Evolutionary conservation across 2,329 filamentous ascomycete species (phyloP).

Genomic region (Beauveria varroae): DNA sequence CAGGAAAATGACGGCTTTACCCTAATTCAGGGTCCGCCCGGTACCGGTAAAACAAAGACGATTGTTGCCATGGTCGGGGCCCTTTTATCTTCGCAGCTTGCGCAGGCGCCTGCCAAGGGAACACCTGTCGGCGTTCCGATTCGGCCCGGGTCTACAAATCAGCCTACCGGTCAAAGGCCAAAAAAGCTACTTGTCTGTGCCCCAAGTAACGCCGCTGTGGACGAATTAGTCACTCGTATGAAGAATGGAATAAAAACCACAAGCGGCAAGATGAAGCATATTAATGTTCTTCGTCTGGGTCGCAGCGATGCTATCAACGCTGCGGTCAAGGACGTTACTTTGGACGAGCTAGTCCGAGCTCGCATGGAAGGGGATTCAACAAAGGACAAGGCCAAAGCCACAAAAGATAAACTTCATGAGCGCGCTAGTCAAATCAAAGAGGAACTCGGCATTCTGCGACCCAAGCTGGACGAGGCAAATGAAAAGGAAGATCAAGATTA

Average conservation of each 20-base stretch:
- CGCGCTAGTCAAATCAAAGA: slow-evolving; percentile 67
- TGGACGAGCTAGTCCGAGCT: slow-evolving; percentile 82
- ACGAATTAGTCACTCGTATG: slow-evolving; percentile 88
- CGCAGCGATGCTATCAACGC: slow-evolving; percentile 88
- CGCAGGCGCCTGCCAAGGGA: slow-evolving; percentile 26
- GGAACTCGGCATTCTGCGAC: slow-evolving; percentile 62
- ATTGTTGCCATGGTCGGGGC: slow-evolving; percentile 94
- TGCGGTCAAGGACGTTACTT: slow-evolving; percentile 80
- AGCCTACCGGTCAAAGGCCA: slow-evolving; percentile 20
- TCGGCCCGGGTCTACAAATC: slow-evolving; percentile 16
- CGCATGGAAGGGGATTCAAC: slow-evolving; percentile 56
- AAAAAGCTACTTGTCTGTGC: slow-evolving; percentile 95
- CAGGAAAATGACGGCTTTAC: slow-evolving; percentile 96
- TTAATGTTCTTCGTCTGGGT: slow-evolving; percentile 85
- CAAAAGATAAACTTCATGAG: slow-evolving; percentile 52
- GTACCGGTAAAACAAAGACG: slow-evolving; percentile 97
- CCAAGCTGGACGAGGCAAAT: slow-evolving; percentile 61
- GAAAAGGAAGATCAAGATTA: slow-evolving; percentile 40
- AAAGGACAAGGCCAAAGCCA: slow-evolving; percentile 47
- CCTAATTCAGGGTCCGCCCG: slow-evolving; percentile 88
- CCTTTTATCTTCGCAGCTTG: slow-evolving; percentile 40
- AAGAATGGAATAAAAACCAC: slow-evolving; percentile 78
- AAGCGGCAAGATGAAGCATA: slow-evolving; percentile 62
- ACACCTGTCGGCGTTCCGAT: slow-evolving; percentile 24
- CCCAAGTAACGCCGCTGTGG: slow-evolving; percentile 96